Evolutionary conservation across 148 eudicot genomes (phyloP).

Genomic region (Vaccinium myrtillus): DNA sequence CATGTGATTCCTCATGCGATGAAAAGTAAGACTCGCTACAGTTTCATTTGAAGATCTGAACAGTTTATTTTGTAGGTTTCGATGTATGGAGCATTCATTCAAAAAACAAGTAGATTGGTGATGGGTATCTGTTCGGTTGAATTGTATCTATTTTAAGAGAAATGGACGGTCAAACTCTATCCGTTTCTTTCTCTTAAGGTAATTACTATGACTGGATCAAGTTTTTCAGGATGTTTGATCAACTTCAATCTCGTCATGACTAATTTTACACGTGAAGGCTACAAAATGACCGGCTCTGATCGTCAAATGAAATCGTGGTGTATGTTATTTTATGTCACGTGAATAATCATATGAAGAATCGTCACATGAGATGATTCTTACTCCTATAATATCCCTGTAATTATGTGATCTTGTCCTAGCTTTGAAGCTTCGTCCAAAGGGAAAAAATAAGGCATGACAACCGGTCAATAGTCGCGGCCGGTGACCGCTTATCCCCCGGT

Average conservation of each 20-base stretch:
- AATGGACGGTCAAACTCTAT: neutral
- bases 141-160: neutral
- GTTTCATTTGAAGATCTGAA: neutral
- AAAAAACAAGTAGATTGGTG: neutral
- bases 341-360: neutral
- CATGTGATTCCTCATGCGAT: neutral
- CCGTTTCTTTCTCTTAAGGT: neutral
- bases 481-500: neutral
- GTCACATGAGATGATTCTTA: neutral
- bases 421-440: slow-evolving; percentile 34
- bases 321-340: neutral
- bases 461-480: slow-evolving; percentile 26
- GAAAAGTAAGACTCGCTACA: neutral
- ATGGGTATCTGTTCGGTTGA: neutral
- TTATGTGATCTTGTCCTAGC: neutral
- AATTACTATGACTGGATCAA: neutral
- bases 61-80: neutral
- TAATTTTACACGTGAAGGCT: neutral
- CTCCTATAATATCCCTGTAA: neutral
- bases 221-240: neutral
- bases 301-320: neutral
- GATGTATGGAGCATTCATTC: neutral
- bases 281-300: neutral
- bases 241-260: neutral
- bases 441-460: slow-evolving; percentile 27